Conservation (phyloP, 371 early-diverging fungal species). For the Syncephalis plumigaleata region DNA sequence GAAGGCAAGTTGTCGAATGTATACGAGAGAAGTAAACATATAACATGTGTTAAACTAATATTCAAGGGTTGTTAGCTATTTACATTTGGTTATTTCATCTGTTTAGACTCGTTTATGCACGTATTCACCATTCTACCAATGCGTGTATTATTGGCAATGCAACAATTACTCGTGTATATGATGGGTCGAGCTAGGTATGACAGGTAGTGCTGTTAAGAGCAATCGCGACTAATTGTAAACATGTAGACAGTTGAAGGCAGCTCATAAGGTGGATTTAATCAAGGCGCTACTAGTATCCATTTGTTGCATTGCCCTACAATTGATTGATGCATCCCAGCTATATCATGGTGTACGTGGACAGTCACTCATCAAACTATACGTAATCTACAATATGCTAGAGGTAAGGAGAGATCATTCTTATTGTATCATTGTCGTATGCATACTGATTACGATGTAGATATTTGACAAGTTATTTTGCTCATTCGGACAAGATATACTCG, state of each 20-base stretch:
- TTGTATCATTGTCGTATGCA: not conserved
- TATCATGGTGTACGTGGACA: slow-evolving; percentile 94
- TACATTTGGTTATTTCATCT: slow-evolving; percentile 77
- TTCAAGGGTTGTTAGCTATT: slow-evolving; percentile 32
- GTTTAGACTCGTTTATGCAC: slow-evolving; percentile 84
- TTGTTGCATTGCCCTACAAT: slow-evolving; percentile 51
- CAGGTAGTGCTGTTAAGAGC: slow-evolving; percentile 3
- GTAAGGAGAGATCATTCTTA: slow-evolving; percentile 14
- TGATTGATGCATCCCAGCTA: slow-evolving; percentile 70
- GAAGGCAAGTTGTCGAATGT: slow-evolving; percentile 32
- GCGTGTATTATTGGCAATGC: slow-evolving; percentile 54
- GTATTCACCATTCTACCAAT: slow-evolving; percentile 86
- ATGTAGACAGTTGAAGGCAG: slow-evolving; percentile 33
- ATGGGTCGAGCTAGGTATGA: slow-evolving; percentile 12
- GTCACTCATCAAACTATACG: slow-evolving; percentile 87
- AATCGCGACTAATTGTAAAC: slow-evolving; percentile 2
- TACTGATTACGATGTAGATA: slow-evolving; percentile 21
- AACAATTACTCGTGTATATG: slow-evolving; percentile 18
- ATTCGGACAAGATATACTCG: slow-evolving; percentile 86
- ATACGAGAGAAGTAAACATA: too few relatives aligned
- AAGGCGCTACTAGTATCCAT: slow-evolving; percentile 57
- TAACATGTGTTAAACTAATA: too few relatives aligned
- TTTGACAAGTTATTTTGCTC: slow-evolving; percentile 84
- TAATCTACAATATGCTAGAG: slow-evolving; percentile 90
- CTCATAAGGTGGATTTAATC: slow-evolving; percentile 73